Percentiles rank a stretch among this genome's conserved stretches.
These are phyloP conservation scores for Stevia rebaudiana DNA, from an alignment of 140 eudicot species.

Conservation along the genomic window DNA sequence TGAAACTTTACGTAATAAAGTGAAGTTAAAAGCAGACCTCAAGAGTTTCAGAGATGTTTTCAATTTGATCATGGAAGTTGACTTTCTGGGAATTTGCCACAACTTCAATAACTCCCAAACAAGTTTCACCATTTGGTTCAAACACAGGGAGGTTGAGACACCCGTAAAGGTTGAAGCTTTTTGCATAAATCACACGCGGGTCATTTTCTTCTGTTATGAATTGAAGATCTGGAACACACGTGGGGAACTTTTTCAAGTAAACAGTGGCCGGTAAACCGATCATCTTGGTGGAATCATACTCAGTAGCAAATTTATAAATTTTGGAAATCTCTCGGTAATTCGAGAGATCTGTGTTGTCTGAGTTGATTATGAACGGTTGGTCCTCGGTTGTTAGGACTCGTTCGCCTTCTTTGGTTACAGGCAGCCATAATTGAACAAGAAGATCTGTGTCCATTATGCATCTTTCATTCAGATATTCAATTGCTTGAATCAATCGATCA, in stretches of 20 bases:
- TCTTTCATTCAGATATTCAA: conserved; percentile 42
- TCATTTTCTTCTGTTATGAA: conserved; percentile 42
- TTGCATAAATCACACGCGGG: conserved; percentile 50
- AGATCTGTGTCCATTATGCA: conserved; percentile 42
- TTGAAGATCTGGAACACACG: conserved; percentile 60
- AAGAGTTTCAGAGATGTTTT: conserved; percentile 68
- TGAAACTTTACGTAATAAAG: background rate
- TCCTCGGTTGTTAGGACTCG: conserved; percentile 52
- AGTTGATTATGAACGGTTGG: conserved; percentile 48
- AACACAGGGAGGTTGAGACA: conserved; percentile 78
- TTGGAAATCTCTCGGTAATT: conserved; percentile 49
- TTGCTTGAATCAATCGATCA: conserved; percentile 47
- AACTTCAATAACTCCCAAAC: conserved; percentile 82
- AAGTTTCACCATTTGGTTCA: conserved; percentile 56
- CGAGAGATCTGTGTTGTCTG: conserved; percentile 42
- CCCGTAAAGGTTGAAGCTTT: conserved; percentile 46
- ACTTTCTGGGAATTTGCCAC: conserved; percentile 53
- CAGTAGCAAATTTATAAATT: conserved; percentile 50
- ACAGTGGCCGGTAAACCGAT: conserved; percentile 69
- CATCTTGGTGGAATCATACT: conserved; percentile 42
- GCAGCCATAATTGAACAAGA: conserved; percentile 85
- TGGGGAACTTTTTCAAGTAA: conserved; percentile 62
- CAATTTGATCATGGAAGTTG: conserved; percentile 51
- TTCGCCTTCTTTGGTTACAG: conserved; percentile 46
- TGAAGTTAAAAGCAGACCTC: conserved; percentile 46